Percentiles rank a stretch among this genome's conserved stretches.
Conservation (phyloP, 1,284 basidiomycete genomes). For the Nidula niveotomentosa region DNA sequence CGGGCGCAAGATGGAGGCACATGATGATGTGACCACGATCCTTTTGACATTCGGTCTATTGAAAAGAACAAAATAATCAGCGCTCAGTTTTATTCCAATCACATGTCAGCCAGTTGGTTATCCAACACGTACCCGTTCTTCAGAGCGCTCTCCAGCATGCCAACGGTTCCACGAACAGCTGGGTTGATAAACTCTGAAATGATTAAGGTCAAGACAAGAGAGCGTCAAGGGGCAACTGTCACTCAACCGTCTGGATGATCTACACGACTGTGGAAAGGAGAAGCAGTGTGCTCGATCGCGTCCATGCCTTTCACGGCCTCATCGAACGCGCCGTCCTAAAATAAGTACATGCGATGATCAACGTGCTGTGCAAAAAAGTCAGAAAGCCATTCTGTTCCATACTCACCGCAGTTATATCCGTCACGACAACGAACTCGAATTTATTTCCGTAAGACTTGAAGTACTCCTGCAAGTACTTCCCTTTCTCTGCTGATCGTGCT, state of each 20-base stretch:
- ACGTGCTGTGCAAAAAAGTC: not conserved
- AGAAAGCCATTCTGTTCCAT: not conserved
- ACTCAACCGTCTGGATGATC: constrained; percentile 21
- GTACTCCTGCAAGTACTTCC: constrained; percentile 30
- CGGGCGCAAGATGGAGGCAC: constrained; percentile 45
- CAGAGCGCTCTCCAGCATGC: constrained; percentile 28
- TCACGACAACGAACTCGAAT: constrained; percentile 43
- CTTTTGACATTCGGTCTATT: constrained; percentile 36
- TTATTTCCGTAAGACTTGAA: constrained; percentile 39
- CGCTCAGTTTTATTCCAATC: too few relatives aligned
- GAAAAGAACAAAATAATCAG: not conserved
- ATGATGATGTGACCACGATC: constrained; percentile 62
- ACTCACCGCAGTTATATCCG: constrained; percentile 43
- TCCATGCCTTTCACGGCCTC: constrained; percentile 63
- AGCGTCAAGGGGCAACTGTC: not conserved
- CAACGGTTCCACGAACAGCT: constrained; percentile 34
- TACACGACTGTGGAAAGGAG: constrained; percentile 35
- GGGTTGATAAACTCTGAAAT: constrained; percentile 11
- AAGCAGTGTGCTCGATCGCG: constrained; percentile 54
- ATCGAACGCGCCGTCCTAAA: constrained; percentile 56
- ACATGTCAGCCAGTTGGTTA: not conserved
- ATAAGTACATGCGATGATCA: not conserved
- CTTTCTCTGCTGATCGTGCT: constrained; percentile 38
- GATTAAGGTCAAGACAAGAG: not conserved
- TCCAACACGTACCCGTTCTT: constrained; percentile 19